Evolutionary conservation across 2,329 filamentous ascomycete species (phyloP).

Genomic region (Cladosporium sp.): DNA sequence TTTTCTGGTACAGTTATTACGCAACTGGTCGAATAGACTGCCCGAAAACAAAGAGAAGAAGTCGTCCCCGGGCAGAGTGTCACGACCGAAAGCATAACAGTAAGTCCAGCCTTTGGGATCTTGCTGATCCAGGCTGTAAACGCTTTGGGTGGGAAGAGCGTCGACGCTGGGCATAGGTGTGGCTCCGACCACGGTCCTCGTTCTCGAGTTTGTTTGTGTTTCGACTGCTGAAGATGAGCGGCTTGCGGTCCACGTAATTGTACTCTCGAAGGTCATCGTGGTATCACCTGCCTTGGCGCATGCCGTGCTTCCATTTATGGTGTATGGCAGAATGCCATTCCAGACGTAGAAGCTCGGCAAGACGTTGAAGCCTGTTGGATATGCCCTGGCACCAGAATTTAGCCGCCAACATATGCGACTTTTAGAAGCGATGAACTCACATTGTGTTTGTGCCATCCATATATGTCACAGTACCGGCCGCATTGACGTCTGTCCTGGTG

Average conservation of each 20-base stretch:
- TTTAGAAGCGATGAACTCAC: neutral
- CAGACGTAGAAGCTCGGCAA: neutral
- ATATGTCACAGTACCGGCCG: conserved; percentile 17
- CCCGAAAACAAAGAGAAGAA: neutral
- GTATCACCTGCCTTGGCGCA: neutral
- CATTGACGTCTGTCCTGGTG: conserved; percentile 20
- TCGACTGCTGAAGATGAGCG: neutral
- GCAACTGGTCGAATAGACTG: neutral
- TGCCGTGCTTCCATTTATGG: neutral
- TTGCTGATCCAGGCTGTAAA: neutral
- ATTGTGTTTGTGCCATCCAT: neutral
- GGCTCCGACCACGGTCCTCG: neutral
- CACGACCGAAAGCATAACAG: neutral
- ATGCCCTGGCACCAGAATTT: neutral
- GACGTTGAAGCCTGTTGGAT: neutral
- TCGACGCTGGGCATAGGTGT: neutral
- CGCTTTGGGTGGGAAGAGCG: neutral
- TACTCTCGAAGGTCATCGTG: neutral
- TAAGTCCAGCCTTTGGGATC: conserved; percentile 4
- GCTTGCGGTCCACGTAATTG: neutral
- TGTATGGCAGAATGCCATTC: neutral
- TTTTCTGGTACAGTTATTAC: neutral
- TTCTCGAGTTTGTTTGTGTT: neutral
- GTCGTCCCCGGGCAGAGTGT: neutral
- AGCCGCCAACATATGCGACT: neutral